phyloP scores from a whole-genome alignment of 768 basidiomycete genomes.

The Lentinula guzmanii region DNA sequence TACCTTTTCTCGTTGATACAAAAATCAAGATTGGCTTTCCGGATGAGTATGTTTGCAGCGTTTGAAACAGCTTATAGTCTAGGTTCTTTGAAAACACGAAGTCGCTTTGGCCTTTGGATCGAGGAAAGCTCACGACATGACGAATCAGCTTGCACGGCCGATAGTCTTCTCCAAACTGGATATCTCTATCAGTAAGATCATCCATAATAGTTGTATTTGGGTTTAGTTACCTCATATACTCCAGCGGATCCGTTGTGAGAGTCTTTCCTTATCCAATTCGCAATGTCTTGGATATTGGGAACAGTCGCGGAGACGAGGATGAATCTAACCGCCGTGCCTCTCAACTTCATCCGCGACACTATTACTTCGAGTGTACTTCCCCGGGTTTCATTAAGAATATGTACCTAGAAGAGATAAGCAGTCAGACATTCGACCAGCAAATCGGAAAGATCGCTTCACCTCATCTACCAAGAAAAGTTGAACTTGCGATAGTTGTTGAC shows the following conservation, averaged over 20 bases:
- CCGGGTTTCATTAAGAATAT: slow-evolving; percentile 84
- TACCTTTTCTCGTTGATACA: slow-evolving; percentile 83
- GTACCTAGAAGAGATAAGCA: slow-evolving; percentile 51
- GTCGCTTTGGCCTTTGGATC: slow-evolving; percentile 63
- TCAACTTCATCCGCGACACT: slow-evolving; percentile 86
- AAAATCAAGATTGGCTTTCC: slow-evolving; percentile 89
- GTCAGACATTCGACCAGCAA: not conserved
- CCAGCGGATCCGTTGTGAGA: slow-evolving; percentile 39
- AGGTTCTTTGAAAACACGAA: slow-evolving; percentile 69
- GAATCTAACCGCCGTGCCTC: slow-evolving; percentile 69
- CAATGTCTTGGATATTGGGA: slow-evolving; percentile 89
- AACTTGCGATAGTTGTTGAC: slow-evolving; percentile 63
- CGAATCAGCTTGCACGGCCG: slow-evolving; percentile 78
- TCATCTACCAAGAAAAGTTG: slow-evolving; percentile 89
- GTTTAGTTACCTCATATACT: slow-evolving; percentile 54
- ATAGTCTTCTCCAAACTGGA: slow-evolving; percentile 88
- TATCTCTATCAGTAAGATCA: not conserved
- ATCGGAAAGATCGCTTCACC: slow-evolving; percentile 28
- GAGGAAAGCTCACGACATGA: slow-evolving; percentile 66
- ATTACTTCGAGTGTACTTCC: slow-evolving; percentile 94
- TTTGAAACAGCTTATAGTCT: slow-evolving; percentile 64
- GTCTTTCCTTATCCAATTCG: slow-evolving; percentile 69
- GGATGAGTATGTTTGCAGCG: slow-evolving; percentile 67
- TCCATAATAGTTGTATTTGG: not conserved
- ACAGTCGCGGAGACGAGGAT: slow-evolving; percentile 90